Conservation (phyloP, 2,329 filamentous ascomycete genomes). For the Helotiales sp. region DNA sequence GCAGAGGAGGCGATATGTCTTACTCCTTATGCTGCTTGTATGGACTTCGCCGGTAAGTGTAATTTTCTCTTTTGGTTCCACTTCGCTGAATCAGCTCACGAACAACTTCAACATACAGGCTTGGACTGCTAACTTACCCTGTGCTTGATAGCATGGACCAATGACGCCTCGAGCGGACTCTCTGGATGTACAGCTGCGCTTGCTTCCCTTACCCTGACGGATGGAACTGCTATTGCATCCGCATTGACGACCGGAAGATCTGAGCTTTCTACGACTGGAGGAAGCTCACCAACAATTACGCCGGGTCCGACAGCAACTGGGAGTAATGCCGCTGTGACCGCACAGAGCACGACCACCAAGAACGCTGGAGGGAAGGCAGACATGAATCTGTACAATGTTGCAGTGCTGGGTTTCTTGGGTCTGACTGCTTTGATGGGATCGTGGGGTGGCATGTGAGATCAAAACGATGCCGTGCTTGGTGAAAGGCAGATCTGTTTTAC, state of each 20-base stretch:
- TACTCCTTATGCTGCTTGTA: neutral
- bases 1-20: neutral
- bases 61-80: neutral
- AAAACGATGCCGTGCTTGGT: neutral
- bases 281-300: neutral
- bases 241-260: too few species aligned
- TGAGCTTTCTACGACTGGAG: neutral
- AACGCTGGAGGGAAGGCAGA: neutral
- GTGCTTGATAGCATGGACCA: neutral
- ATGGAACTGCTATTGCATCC: neutral
- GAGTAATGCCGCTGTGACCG: neutral
- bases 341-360: neutral
- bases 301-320: neutral
- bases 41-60: neutral
- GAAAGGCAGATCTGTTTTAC: neutral
- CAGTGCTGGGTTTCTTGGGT: neutral
- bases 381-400: neutral
- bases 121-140: neutral
- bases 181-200: neutral
- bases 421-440: neutral
- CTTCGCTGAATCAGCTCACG: too few species aligned
- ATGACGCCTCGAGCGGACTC: neutral
- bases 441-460: neutral
- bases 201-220: neutral
- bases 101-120: too few species aligned